Conservation (phyloP, 495 filamentous ascomycete genomes). For the Letharia lupina region DNA sequence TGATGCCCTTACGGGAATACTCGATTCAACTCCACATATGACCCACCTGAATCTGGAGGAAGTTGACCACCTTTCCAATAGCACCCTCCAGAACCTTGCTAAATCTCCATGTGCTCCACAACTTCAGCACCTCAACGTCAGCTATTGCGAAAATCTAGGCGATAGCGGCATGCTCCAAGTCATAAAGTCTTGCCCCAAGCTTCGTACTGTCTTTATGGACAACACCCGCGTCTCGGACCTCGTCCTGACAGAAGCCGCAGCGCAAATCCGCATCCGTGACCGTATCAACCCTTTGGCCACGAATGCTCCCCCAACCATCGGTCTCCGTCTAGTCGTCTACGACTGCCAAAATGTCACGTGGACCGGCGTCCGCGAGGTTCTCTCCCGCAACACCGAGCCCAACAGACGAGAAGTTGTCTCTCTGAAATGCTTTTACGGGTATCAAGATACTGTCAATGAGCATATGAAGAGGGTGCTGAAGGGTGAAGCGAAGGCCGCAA, state of each 20-base stretch:
- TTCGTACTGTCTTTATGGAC: conserved; percentile 76
- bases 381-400: conserved; percentile 69
- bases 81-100: conserved; percentile 60
- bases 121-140: conserved; percentile 76
- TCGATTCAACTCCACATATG: conserved; percentile 65
- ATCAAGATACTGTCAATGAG: conserved; percentile 89
- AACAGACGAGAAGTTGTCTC: conserved; percentile 58
- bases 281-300: conserved; percentile 31
- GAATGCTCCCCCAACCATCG: conserved; percentile 46
- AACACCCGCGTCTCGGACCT: conserved; percentile 88
- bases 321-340: conserved; percentile 74
- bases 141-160: conserved; percentile 78
- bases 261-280: conserved; percentile 59
- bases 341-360: conserved; percentile 88
- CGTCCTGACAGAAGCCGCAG: conserved; percentile 77
- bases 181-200: conserved; percentile 60
- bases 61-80: conserved; percentile 66
- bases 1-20: conserved; percentile 57
- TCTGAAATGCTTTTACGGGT: conserved; percentile 90
- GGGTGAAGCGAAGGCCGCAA: conserved; percentile 62
- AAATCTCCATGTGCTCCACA: conserved; percentile 59
- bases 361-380: conserved; percentile 80
- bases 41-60: conserved; percentile 90
- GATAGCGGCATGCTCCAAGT: conserved; percentile 80
- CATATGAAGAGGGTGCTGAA: conserved; percentile 75